A percentile compares a stretch with the other conserved stretches of the same genome.
Evolutionary conservation across 2,329 filamentous ascomycete genomes (phyloP).

Genomic region (Aspergillus nomiae): DNA sequence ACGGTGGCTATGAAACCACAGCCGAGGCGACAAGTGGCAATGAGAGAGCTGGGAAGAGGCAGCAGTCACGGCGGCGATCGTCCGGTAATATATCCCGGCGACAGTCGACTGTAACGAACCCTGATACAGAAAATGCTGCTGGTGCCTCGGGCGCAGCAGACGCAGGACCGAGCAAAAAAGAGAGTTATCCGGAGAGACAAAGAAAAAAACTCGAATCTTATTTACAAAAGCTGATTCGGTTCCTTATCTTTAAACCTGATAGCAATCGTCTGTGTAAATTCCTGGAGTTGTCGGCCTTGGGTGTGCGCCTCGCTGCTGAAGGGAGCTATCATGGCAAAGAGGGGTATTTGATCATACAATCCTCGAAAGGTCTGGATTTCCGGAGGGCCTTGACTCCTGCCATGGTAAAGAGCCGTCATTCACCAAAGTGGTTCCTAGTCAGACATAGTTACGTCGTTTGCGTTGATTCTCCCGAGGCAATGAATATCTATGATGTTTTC

Average conservation of each 20-base stretch:
- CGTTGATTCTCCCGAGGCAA: constrained; percentile 97
- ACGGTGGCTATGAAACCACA: constrained; percentile 49
- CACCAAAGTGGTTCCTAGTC: constrained; percentile 97
- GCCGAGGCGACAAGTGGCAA: constrained; percentile 71
- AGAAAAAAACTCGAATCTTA: constrained; percentile 86
- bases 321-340: constrained; percentile 98
- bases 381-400: constrained; percentile 76
- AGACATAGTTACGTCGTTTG: constrained; percentile 96
- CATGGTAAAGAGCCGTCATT: constrained; percentile 78
- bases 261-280: constrained; percentile 96
- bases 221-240: constrained; percentile 89
- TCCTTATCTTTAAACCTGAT: constrained; percentile 94
- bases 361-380: constrained; percentile 84
- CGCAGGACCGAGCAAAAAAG: constrained; percentile 47
- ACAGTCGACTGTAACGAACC: constrained; percentile 55
- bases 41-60: constrained; percentile 58
- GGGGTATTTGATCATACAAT: constrained; percentile 89
- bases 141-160: constrained; percentile 33
- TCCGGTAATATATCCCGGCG: constrained; percentile 61
- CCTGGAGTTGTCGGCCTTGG: constrained; percentile 88
- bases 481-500: constrained; percentile 98
- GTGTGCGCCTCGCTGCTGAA: constrained; percentile 89
- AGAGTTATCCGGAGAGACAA: constrained; percentile 76
- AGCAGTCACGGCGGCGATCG: constrained; percentile 46
- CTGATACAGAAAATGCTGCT: constrained; percentile 42